A percentile compares a stretch with the other conserved stretches of the same genome.
phyloP scores from a whole-genome alignment of 1,284 basidiomycete genomes.

The Gomphus bonarii region DNA sequence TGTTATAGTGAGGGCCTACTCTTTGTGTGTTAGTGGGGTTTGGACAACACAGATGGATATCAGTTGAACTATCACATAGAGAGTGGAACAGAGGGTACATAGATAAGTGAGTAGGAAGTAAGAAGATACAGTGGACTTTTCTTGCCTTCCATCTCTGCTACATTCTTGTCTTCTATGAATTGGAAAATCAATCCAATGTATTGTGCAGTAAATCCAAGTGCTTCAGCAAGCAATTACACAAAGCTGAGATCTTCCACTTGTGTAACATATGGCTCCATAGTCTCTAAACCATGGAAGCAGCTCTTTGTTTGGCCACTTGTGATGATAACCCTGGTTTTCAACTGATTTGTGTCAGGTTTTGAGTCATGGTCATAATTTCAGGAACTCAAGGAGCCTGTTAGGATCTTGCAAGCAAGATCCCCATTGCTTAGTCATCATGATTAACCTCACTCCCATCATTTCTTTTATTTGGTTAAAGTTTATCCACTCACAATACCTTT shows the following conservation, averaged over 20 bases:
- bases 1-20: slow-evolving; percentile 64
- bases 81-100: neutral
- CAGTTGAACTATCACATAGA: slow-evolving; percentile 36
- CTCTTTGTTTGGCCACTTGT: slow-evolving; percentile 55
- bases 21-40: slow-evolving; percentile 42
- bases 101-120: neutral
- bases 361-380: too few relatives aligned
- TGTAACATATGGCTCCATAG: slow-evolving; percentile 34
- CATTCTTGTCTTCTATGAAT: slow-evolving; percentile 33
- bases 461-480: too few relatives aligned
- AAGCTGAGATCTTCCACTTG: slow-evolving; percentile 45
- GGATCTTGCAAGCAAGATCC: too few relatives aligned
- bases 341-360: neutral
- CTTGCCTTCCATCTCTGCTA: slow-evolving; percentile 48
- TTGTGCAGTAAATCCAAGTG: slow-evolving; percentile 45
- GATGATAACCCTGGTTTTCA: neutral
- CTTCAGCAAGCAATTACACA: slow-evolving; percentile 44
- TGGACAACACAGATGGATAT: slow-evolving; percentile 36
- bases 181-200: slow-evolving; percentile 45
- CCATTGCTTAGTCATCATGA: too few relatives aligned
- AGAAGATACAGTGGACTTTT: neutral
- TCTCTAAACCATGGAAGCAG: slow-evolving; percentile 51
- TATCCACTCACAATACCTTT: too few relatives aligned
- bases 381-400: too few relatives aligned
- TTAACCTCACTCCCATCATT: too few relatives aligned